Evolutionary conservation across 352 stramenopile species (phyloP), one percentile per base, ranked within the genome.

Genomic region (Phytophthora megakarya): DNA sequence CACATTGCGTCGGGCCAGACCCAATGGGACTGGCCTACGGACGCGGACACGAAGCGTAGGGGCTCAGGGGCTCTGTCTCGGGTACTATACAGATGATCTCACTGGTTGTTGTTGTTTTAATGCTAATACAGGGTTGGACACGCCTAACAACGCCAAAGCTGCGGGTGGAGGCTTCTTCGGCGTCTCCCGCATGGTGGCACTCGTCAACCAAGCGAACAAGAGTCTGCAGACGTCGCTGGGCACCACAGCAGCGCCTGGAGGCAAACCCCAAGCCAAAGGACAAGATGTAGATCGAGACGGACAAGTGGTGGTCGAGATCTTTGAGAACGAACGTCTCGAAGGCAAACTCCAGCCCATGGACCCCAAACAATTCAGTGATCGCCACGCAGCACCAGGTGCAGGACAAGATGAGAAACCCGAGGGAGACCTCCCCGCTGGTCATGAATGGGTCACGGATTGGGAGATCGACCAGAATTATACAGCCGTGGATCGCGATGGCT

Each of bases 241-340:
- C 42, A 87, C 69, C 6, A 61, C 72, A 42, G 62, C 62, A 3
- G 54, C 50, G 10, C 57, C 51, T 58, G 50, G 60, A 44, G 47
- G 48, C 18, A 70, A 80, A 49, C 6, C 67, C 21, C 66, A 77
- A 26, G 69, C 67, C 26, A 80, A 70, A 63, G 76, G 75, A 49
- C 77, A 86, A 44, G 80, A 90, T 26, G 47, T 89, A 4, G 84
- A 91, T 59, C 80, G 79, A 26, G 83, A 93, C 38, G 81, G 80
- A 1, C 82, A 95, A 64, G 57, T 81, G n/a, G 35, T 90, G 9
- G 79, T 88, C 21, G 83, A 94, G 49, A 80, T 93, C n/a, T 96
- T 88, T 54, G 87, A 96, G 61, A 92, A 96, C 63, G 85, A 96
- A 46, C 84, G 87, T 3, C 68, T 94, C 22, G 86, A 94, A 53